Evolutionary conservation across 805 yeast species (phyloP), one percentile per base, ranked within the genome.

Genomic region (Candida mattraensis): DNA sequence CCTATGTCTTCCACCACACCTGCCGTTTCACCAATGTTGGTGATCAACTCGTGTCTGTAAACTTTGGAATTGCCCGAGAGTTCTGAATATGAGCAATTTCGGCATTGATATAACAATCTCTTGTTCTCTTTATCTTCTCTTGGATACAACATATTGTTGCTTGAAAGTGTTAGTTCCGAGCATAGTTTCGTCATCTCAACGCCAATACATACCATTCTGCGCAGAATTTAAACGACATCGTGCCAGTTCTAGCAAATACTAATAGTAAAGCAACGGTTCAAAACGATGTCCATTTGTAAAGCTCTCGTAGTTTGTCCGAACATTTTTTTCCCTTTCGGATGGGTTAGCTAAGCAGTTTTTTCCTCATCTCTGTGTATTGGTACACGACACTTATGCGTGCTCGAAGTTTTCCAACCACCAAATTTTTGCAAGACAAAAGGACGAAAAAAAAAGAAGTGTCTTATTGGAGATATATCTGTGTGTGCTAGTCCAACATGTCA

Each of bases 111-210:
- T 40, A 91, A 69, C 44, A 93, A 67, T 47, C 87, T 63, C 57
- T 76, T 78, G 47, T 76, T 70, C 40, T 82, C 87, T 56, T 83
- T 86, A 60, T 93, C 98, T 68, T 93, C 99, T 50, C 87, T 79
- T 14, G 99, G 99, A 61, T 93, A 93, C 66, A 93, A 75, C 99
- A 93, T 93, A 61, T 93, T 93, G 74, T 93, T 93, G 76, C 94
- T 50, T 25, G 12, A 19, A 4, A 15, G 36, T 7, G 34, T 31
- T 31, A 30, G 28, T 24, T 12, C n/a, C n/a, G n/a, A n/a, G n/a
- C n/a, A n/a, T n/a, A n/a, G n/a, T n/a, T n/a, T n/a, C n/a, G n/a
- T n/a, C n/a, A n/a, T n/a, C n/a, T n/a, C n/a, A n/a, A n/a, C n/a
- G n/a, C n/a, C n/a, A n/a, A n/a, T 9, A 50, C 54, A 35, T 42